These are phyloP conservation scores for Boletus pseudopeckii DNA, from an alignment of 768 basidiomycete species.

Conservation along the genomic window DNA sequence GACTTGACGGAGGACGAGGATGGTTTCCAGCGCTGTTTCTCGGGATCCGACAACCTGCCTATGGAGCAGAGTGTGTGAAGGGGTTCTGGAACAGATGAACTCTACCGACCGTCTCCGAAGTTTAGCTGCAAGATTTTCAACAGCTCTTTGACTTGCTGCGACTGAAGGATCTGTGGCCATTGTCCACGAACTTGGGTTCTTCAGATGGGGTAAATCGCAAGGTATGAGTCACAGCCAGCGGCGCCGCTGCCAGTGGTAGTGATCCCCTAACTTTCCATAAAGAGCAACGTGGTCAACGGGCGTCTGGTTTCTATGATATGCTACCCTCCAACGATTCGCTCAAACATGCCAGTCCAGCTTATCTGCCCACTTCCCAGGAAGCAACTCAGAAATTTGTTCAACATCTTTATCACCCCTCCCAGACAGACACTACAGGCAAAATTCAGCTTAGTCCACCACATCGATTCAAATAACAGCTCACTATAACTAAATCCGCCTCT, in stretches of 20 bases:
- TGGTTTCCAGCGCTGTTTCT: conserved; percentile 84
- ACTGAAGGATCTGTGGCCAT: conserved; percentile 43
- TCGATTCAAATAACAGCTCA: conserved; percentile 41
- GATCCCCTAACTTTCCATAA: conserved; percentile 17
- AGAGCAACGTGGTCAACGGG: neutral
- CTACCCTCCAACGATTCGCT: neutral
- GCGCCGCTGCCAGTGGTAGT: neutral
- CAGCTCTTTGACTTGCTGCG: conserved; percentile 50
- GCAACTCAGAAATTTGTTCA: conserved; percentile 88
- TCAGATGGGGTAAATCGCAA: neutral
- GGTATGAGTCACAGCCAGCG: conserved; percentile 14
- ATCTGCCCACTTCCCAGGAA: conserved; percentile 93
- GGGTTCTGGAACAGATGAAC: conserved; percentile 35
- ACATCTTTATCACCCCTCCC: conserved; percentile 99
- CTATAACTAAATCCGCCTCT: conserved; percentile 86
- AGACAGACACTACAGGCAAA: conserved; percentile 67
- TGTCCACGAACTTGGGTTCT: neutral
- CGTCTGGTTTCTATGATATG: too few species aligned
- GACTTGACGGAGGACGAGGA: conserved; percentile 84
- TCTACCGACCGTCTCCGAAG: conserved; percentile 65
- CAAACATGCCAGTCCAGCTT: conserved; percentile 87
- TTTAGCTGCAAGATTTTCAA: conserved; percentile 67
- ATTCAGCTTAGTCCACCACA: conserved; percentile 8
- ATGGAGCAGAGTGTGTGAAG: conserved; percentile 8
- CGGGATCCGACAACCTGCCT: conserved; percentile 93